Evolutionary conservation across 805 yeast species (phyloP).

Genomic region (Cyberlindnera samutprakarnensis): DNA sequence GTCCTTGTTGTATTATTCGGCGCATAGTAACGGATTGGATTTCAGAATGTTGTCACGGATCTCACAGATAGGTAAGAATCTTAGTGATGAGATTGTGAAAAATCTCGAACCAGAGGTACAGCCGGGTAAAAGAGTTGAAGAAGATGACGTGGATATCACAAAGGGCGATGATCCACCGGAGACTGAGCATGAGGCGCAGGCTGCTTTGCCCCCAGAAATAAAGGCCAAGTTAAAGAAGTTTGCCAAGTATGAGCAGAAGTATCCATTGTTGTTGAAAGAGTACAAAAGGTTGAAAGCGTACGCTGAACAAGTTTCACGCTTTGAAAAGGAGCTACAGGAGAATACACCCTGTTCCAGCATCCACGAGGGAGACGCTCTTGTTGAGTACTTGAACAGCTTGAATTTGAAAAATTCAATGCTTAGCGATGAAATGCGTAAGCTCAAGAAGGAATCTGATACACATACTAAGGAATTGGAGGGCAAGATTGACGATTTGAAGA

Average conservation of each 20-base stretch:
- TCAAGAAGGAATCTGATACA: constrained; percentile 9
- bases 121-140: constrained; percentile 5
- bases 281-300: constrained; percentile 75
- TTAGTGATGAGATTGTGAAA: constrained; percentile 52
- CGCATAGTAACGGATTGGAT: no score
- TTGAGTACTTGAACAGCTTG: constrained; percentile 61
- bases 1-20: no score
- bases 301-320: constrained; percentile 45
- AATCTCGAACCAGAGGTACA: constrained; percentile 29
- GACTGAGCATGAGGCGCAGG: constrained; percentile 1
- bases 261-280: constrained; percentile 78
- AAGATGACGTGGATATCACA: neutral
- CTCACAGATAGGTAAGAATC: constrained; percentile 54
- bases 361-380: constrained; percentile 61
- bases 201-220: constrained; percentile 43
- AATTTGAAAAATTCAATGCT: constrained; percentile 53
- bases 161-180: constrained; percentile 1
- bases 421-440: constrained; percentile 54
- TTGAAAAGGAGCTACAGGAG: constrained; percentile 70
- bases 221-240: constrained; percentile 64
- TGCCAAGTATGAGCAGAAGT: constrained; percentile 82
- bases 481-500: neutral
- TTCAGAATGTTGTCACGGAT: constrained; percentile 28
- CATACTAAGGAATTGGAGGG: constrained; percentile 1
- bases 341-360: constrained; percentile 74